A percentile compares a stretch with the other conserved stretches of the same genome.
Evolutionary conservation across 306 rosid genomes (phyloP).

Genomic region (Ochetophila trinervis): DNA sequence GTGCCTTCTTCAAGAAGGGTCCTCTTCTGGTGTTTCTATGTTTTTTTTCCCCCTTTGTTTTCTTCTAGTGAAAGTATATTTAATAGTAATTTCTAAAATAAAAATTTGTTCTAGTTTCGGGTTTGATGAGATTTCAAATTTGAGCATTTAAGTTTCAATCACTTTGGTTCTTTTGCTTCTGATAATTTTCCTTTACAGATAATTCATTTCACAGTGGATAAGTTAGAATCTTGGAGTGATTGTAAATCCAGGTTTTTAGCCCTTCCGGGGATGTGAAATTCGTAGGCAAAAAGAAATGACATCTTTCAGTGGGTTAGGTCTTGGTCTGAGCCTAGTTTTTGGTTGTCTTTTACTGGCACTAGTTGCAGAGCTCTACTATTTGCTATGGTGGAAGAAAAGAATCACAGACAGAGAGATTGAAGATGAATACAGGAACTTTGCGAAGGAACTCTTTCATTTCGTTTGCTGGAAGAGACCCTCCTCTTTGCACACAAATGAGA

Average conservation of each 20-base stretch:
- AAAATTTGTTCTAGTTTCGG: background rate
- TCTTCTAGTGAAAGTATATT: conserved; percentile 6
- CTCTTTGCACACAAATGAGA: conserved; percentile 14
- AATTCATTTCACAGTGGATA: conserved; percentile 4
- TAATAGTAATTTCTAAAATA: background rate
- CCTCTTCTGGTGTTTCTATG: conserved; percentile 2
- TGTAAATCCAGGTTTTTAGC: background rate
- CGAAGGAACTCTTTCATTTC: conserved; percentile 45
- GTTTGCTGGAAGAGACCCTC: conserved; percentile 45
- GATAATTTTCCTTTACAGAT: background rate
- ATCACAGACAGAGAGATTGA: conserved; percentile 46
- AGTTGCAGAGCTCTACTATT: conserved; percentile 71
- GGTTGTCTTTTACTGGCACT: conserved; percentile 59
- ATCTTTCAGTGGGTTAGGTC: conserved; percentile 54
- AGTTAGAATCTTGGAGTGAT: background rate
- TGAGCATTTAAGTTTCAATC: too few relatives aligned
- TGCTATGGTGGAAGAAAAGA: conserved; percentile 76
- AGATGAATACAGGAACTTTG: conserved; percentile 38
- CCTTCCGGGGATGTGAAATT: conserved; percentile 47
- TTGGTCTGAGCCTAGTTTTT: conserved; percentile 60
- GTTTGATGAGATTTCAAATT: background rate
- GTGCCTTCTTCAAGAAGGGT: background rate
- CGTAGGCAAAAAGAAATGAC: conserved; percentile 20
- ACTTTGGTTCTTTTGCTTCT: background rate
- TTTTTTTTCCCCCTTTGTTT: background rate